Base-by-base conservation (phyloP, 306 rosid species). In the Styphnolobium japonicum region DNA sequence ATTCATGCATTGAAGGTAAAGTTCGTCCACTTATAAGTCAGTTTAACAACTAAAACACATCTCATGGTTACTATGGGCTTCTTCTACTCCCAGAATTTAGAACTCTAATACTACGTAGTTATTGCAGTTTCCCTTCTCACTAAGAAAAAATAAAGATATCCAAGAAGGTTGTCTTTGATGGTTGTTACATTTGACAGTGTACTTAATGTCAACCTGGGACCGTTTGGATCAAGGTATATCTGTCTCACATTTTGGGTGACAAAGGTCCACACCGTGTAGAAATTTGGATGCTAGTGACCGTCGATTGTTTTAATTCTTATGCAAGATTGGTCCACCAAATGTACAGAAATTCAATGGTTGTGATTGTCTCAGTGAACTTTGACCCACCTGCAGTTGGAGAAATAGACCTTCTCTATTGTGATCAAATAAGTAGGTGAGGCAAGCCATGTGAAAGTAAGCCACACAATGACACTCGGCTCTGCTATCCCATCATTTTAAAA, bases 301-400 rank as follows among this genome's bases (percentile, higher is more conserved):
- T 83, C 83, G 61, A 73, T 89, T 70, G 80, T 88, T 71, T 76
- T 37, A 75, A 79, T 65, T 66, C 65, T 64, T 66, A 74, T 67
- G 78, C 65, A 84, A 77, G 76, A 78, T 60, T 75, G 81, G 88
- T 83, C 89, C 70, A 81, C 83, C 77, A 79, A 80, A 84, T 81
- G 86, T 73, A 43, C 75, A 71, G 51, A 69, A 70, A 60, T 51
- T 75, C 36, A 86, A 86, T 73, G 91, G 91, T 43, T 84, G 80
- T 85, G 88, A 87, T 84, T 64, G 76, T 72, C 73, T 6, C 4
- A 74, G 25, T 77, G 80, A 83, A 76, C 78, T 81, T 85, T 90
- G 96, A 87, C 96, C 97, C 97, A 92, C 90, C 82, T 81, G 93
- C 87, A 88, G 96, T 90, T 94, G 85, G 69, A 90, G 86, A 63